A percentile compares a stretch with the other conserved stretches of the same genome.
phyloP scores from a whole-genome alignment of 139 green algal species.

The Eudorina sp. region DNA sequence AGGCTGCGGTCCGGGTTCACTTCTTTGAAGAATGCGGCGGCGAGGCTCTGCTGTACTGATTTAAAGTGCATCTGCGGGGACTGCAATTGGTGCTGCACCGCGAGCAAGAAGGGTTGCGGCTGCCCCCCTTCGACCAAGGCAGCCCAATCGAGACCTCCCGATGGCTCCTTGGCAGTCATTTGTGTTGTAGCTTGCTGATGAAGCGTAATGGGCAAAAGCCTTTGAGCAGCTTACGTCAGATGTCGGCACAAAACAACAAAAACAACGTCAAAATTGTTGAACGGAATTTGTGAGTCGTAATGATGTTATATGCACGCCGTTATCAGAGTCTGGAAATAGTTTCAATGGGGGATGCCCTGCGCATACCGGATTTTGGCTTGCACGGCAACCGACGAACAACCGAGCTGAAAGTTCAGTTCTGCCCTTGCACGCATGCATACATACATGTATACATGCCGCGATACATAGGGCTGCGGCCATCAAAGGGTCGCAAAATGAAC shows the following conservation, averaged over 20 bases:
- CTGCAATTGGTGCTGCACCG: neutral
- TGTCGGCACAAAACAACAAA: no score
- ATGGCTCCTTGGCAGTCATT: neutral
- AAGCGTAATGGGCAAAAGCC: no score
- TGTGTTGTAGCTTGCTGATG: neutral
- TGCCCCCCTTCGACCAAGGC: neutral
- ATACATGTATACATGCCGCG: neutral
- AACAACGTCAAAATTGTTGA: no score
- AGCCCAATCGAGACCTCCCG: neutral
- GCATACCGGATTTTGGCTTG: no score
- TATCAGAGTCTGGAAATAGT: no score
- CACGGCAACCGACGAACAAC: no score
- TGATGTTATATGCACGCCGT: no score
- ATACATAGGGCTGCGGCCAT: neutral
- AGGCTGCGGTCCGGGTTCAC: neutral
- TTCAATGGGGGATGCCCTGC: no score
- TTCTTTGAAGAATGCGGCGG: neutral
- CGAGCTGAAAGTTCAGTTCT: no score
- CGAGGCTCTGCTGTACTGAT: neutral
- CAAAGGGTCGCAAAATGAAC: neutral
- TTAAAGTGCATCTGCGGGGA: slow-evolving; percentile 10
- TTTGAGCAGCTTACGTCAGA: no score
- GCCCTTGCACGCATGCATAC: neutral
- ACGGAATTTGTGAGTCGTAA: no score
- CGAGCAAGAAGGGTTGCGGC: neutral